A percentile compares a stretch with the other conserved stretches of the same genome.
These are phyloP conservation scores for Chlamydomonas sp. DNA, from an alignment of 139 green algal genomes.

Conservation along the genomic window DNA sequence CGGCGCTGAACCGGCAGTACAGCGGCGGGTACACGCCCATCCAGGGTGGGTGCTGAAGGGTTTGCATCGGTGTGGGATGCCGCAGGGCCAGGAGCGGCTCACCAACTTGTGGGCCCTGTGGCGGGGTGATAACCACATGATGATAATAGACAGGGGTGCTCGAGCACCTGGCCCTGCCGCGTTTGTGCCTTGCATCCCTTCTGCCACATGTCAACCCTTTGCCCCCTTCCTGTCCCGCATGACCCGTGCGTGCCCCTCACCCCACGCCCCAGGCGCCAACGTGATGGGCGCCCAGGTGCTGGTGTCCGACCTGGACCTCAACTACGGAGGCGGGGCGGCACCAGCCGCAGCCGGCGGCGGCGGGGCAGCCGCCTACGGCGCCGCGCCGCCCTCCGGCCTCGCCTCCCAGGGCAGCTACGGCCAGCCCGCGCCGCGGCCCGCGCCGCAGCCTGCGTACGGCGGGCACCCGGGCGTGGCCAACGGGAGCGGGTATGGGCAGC, in stretches of 20 bases:
- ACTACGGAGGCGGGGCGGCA: constrained; percentile 38
- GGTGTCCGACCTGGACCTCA: constrained; percentile 38
- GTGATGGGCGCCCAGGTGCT: constrained; percentile 20
- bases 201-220: too few relatives aligned
- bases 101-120: too few relatives aligned
- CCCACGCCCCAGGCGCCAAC: background rate
- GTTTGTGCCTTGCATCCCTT: too few relatives aligned
- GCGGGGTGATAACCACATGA: too few relatives aligned
- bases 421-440: background rate
- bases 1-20: constrained; percentile 37
- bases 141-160: too few relatives aligned
- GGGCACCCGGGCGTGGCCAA: constrained; percentile 1
- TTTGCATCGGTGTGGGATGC: background rate
- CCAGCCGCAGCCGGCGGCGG: background rate
- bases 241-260: too few relatives aligned
- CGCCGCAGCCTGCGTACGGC: background rate
- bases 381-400: background rate
- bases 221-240: too few relatives aligned
- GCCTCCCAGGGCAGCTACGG: constrained; percentile 3
- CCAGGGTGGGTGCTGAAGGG: constrained; percentile 22
- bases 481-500: constrained; percentile 42
- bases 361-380: background rate
- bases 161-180: too few relatives aligned
- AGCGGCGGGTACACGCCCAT: constrained; percentile 46
- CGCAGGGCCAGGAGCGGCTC: background rate